Evolutionary conservation across 805 yeast species (phyloP).

Genomic region (Saturnispora silvae): DNA sequence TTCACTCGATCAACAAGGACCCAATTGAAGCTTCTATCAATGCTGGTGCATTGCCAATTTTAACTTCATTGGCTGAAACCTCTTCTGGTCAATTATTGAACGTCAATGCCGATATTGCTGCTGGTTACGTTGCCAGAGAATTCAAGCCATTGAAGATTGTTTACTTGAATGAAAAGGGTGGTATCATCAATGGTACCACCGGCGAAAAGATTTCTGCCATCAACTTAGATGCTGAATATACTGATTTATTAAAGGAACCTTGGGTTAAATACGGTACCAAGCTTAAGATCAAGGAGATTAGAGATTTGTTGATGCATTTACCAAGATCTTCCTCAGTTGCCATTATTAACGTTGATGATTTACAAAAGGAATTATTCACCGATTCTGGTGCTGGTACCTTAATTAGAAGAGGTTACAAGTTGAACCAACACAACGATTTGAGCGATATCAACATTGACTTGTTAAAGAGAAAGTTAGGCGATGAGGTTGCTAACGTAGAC

Average conservation of each 20-base stretch:
- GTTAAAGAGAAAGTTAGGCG: slow-evolving; percentile 62
- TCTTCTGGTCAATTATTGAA: slow-evolving; percentile 93
- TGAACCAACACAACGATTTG: slow-evolving; percentile 67
- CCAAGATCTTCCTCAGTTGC: slow-evolving; percentile 98
- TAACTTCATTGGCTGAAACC: slow-evolving; percentile 95
- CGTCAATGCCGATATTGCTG: slow-evolving; percentile 98
- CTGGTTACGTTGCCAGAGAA: slow-evolving; percentile 93
- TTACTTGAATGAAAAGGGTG: slow-evolving; percentile 95
- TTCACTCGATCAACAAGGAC: slow-evolving; percentile 74
- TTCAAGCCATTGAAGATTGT: slow-evolving; percentile 96
- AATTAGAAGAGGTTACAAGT: slow-evolving; percentile 93
- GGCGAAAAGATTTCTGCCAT: slow-evolving; percentile 84
- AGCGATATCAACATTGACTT: slow-evolving; percentile 46
- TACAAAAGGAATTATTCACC: slow-evolving; percentile 94
- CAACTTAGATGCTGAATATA: slow-evolving; percentile 94
- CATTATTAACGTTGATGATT: slow-evolving; percentile 85
- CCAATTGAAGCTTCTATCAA: slow-evolving; percentile 89
- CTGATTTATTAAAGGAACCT: slow-evolving; percentile 76
- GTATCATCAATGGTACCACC: slow-evolving; percentile 84
- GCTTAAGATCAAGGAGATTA: slow-evolving; percentile 91
- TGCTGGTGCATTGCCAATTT: slow-evolving; percentile 93
- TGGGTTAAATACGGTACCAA: slow-evolving; percentile 99
- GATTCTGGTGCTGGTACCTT: slow-evolving; percentile 99
- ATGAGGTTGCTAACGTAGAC: slow-evolving; percentile 73
- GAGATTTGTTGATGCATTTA: slow-evolving; percentile 82